Evolutionary conservation across 352 stramenopile species (phyloP).

Genomic region (Globisporangium heterothallicum): DNA sequence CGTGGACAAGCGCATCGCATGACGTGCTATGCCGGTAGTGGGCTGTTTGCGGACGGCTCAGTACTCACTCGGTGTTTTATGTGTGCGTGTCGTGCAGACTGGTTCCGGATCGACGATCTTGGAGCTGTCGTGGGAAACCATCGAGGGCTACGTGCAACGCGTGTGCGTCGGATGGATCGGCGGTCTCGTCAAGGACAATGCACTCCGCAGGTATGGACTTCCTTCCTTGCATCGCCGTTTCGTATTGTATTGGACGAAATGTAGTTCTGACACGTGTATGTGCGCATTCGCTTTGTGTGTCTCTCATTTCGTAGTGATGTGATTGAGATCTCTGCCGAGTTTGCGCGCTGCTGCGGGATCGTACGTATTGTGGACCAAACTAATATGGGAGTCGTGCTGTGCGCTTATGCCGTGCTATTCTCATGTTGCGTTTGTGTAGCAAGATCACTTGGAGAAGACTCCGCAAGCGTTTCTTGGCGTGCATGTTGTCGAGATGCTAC

Average conservation of each 20-base stretch:
- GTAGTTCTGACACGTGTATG: too few relatives aligned
- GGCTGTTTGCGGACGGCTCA: too few relatives aligned
- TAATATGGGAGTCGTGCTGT: too few relatives aligned
- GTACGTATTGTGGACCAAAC: constrained; percentile 35
- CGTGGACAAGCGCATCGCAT: too few relatives aligned
- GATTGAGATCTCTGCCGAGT: constrained; percentile 80
- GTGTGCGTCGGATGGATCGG: constrained; percentile 70
- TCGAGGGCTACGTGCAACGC: constrained; percentile 74
- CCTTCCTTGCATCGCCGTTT: not conserved
- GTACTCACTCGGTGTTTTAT: too few relatives aligned
- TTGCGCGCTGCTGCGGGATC: constrained; percentile 77
- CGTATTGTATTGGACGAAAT: too few relatives aligned
- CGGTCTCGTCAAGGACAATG: constrained; percentile 41
- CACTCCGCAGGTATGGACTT: constrained; percentile 39
- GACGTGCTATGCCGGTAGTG: too few relatives aligned
- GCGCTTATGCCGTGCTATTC: too few relatives aligned
- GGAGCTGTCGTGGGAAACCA: constrained; percentile 71
- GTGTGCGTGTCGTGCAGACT: constrained; percentile 15
- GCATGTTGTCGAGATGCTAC: constrained; percentile 64
- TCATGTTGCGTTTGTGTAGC: constrained; percentile 18
- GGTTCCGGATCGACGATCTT: constrained; percentile 51
- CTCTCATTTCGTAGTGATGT: too few relatives aligned
- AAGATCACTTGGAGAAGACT: constrained; percentile 51
- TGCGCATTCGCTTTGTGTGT: too few relatives aligned
- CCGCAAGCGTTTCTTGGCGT: constrained; percentile 64